Base-by-base conservation (phyloP, 2,329 filamentous ascomycete genomes). In the Cryphonectria parasitica region DNA sequence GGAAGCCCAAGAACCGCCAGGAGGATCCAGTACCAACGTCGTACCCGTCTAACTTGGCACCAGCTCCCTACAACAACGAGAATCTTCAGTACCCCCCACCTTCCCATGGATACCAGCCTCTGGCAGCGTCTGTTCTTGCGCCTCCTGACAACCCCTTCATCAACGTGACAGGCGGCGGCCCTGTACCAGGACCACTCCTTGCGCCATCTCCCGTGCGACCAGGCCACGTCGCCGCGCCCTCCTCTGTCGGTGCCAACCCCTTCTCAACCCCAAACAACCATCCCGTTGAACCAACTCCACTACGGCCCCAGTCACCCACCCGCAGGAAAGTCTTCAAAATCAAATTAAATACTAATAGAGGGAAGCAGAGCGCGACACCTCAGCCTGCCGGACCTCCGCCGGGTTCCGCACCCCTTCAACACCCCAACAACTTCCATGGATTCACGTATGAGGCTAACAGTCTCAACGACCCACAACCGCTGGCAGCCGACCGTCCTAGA, bases 81-180 rank as follows among this genome's bases (percentile, higher is more conserved):
- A 39, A 41, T 4, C 25, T 22, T 31, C 62, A 62, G 19, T 71
- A 66, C 13, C 61, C 34, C 34, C 58, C 66, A 6, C 56, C 62
- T 17, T n/a, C 31, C 34, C 66, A 68, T 13, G 66, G 68, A 36
- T 70, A 72, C 31, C 63, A 62, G 17, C 39, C 36, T 5, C 25
- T 31, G 17, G 28, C 45, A 36, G 36, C 66, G 6, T 68, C 71
- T 19, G 69, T 70, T 17, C 71, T 72, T 41, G 69, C 71, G n/a
- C 43, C 69, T 39, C 71, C 71, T 19, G 62, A 54, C 58, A 72
- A 71, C 41, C 69, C 71, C 22, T 72, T 72, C 63, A 70, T 72
- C 68, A 72, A 68, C 68, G 56, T 72, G 54, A 71, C 71, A 34
- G 63, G 68, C 67, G 71, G 71, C 65, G 71, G 71, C 62, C 71